Evolutionary conservation across 805 yeast species (phyloP).

Genomic region (Nakazawaea molendinolei): DNA sequence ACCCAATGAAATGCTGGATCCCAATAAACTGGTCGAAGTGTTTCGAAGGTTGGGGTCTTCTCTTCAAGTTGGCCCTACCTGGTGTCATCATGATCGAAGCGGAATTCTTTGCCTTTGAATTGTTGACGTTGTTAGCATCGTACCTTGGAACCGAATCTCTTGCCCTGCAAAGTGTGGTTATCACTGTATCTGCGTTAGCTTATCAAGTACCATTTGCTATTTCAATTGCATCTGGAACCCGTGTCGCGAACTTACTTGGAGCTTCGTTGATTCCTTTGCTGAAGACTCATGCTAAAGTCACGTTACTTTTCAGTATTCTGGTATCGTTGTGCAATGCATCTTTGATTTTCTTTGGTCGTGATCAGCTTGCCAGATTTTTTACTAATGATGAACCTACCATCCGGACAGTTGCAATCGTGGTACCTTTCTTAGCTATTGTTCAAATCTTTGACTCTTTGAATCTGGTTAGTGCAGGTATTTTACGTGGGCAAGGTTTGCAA

Average conservation of each 20-base stretch:
- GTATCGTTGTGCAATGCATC: constrained; percentile 40
- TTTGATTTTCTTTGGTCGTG: constrained; percentile 36
- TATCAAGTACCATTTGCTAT: constrained; percentile 55
- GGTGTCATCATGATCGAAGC: constrained; percentile 55
- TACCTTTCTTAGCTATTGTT: constrained; percentile 61
- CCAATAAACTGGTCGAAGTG: constrained; percentile 34
- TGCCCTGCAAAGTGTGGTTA: constrained; percentile 45
- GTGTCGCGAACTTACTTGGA: constrained; percentile 52
- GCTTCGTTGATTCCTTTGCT: constrained; percentile 29
- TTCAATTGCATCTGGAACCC: constrained; percentile 51
- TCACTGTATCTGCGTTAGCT: constrained; percentile 38
- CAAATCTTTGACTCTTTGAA: constrained; percentile 65
- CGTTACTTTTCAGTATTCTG: constrained; percentile 26
- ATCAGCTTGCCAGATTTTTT: constrained; percentile 42
- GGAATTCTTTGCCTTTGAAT: constrained; percentile 53
- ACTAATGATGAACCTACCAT: constrained; percentile 57
- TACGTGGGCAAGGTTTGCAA: constrained; percentile 75
- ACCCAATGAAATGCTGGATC: constrained; percentile 46
- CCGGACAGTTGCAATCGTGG: constrained; percentile 37
- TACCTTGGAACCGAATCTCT: constrained; percentile 45
- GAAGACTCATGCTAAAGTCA: constrained; percentile 28
- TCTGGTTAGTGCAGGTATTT: constrained; percentile 68
- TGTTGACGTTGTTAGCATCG: constrained; percentile 47
- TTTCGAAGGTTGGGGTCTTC: constrained; percentile 39
- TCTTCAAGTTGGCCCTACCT: constrained; percentile 42